A percentile compares a stretch with the other conserved stretches of the same genome.
Evolutionary conservation across 768 basidiomycete species (phyloP).

Genomic region (Artomyces pyxidatus): DNA sequence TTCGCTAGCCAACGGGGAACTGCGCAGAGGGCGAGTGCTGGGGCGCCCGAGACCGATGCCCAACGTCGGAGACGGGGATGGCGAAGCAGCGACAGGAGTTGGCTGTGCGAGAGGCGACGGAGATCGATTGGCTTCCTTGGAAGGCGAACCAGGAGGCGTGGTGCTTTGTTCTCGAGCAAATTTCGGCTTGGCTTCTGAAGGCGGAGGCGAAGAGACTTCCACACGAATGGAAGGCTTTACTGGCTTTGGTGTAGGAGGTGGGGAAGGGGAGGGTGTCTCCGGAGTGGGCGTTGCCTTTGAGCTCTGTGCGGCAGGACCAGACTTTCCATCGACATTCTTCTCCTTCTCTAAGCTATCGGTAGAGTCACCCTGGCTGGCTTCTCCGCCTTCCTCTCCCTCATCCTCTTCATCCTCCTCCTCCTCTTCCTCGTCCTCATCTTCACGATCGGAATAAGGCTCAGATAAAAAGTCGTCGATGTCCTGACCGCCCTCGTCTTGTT

Average conservation of each 20-base stretch:
- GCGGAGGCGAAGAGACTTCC: slow-evolving; percentile 28
- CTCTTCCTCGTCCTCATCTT: slow-evolving; percentile 17
- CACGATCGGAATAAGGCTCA: slow-evolving; percentile 21
- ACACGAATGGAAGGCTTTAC: slow-evolving; percentile 36
- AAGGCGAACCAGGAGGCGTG: slow-evolving; percentile 61
- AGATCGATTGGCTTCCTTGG: slow-evolving; percentile 30
- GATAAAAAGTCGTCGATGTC: slow-evolving; percentile 19
- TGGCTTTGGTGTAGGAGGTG: slow-evolving; percentile 49
- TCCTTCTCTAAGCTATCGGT: too few relatives aligned
- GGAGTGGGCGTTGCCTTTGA: too few relatives aligned
- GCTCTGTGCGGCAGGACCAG: too few relatives aligned
- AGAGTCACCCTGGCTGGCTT: too few relatives aligned
- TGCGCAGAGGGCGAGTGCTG: slow-evolving; percentile 60
- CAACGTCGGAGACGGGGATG: slow-evolving; percentile 35
- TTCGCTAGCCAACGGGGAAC: slow-evolving; percentile 63
- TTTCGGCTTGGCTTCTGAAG: slow-evolving; percentile 12
- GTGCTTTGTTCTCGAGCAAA: slow-evolving; percentile 37
- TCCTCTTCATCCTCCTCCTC: slow-evolving; percentile 25
- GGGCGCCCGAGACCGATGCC: slow-evolving; percentile 50
- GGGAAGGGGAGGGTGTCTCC: too few relatives aligned
- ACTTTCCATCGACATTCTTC: too few relatives aligned
- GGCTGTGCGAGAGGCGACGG: slow-evolving; percentile 17
- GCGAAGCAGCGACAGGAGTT: slow-evolving; percentile 24
- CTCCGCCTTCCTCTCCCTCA: slow-evolving; percentile 22
- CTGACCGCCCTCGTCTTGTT: slow-evolving; percentile 11